phyloP scores from a whole-genome alignment of 2,329 filamentous ascomycete species.

The Madurella fahalii region DNA sequence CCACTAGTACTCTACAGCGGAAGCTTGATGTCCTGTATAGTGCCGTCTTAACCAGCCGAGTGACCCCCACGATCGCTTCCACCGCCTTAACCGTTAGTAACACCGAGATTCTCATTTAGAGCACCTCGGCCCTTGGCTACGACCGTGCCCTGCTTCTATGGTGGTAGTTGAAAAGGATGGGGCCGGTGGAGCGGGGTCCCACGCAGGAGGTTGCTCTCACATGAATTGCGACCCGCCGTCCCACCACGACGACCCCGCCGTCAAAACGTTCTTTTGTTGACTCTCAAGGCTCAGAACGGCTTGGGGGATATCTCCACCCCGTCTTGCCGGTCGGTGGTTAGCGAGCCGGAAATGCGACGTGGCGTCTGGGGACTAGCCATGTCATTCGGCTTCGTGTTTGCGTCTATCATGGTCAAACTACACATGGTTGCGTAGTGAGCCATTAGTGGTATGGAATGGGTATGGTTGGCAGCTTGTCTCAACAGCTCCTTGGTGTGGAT shows the following conservation, averaged over 20 bases:
- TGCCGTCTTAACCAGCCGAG: background rate
- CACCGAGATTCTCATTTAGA: background rate
- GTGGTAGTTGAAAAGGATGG: background rate
- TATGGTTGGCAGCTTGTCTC: background rate
- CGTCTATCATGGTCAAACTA: background rate
- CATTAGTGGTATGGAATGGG: conserved; percentile 1
- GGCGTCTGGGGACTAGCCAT: conserved; percentile 24
- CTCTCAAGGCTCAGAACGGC: background rate
- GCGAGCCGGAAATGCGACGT: conserved; percentile 23
- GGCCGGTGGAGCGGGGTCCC: conserved; percentile 8
- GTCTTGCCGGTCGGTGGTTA: conserved; percentile 12
- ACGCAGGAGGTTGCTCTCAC: conserved; percentile 25
- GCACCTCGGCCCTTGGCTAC: conserved; percentile 10
- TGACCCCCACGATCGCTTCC: background rate
- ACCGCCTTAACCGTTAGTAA: background rate
- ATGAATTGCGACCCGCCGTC: conserved; percentile 22
- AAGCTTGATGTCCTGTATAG: background rate
- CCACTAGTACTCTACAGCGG: too few relatives aligned
- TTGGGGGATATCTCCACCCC: conserved; percentile 12
- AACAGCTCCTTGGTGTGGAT: conserved; percentile 9
- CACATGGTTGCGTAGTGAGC: conserved; percentile 13
- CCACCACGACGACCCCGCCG: conserved; percentile 7
- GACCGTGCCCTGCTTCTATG: conserved; percentile 17
- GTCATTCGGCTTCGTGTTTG: conserved; percentile 3
- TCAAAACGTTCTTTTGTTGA: conserved; percentile 7